Percentiles rank a stretch among this genome's conserved stretches.
Conservation (phyloP, 2,329 filamentous ascomycete genomes). For the Phoma sp. region DNA sequence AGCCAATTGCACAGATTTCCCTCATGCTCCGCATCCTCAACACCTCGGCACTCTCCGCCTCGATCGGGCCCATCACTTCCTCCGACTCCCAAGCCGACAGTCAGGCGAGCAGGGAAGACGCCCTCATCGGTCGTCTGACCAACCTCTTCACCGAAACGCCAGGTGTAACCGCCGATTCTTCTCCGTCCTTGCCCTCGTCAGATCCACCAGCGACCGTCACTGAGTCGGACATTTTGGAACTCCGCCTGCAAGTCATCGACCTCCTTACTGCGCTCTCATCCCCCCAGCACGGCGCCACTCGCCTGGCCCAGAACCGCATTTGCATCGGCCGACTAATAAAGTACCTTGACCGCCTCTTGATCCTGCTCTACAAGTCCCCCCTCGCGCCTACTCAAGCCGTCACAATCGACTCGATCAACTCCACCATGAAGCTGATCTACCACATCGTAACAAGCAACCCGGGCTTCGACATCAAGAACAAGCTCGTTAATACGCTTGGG, state of each 20-base stretch:
- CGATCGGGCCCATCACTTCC: slow-evolving; percentile 68
- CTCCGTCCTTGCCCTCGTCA: slow-evolving; percentile 17
- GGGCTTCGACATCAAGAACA: slow-evolving; percentile 70
- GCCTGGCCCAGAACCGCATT: slow-evolving; percentile 71
- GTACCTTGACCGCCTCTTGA: slow-evolving; percentile 75
- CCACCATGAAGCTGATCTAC: slow-evolving; percentile 66
- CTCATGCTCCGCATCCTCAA: slow-evolving; percentile 70
- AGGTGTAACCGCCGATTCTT: slow-evolving; percentile 11
- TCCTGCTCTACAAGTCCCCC: slow-evolving; percentile 58
- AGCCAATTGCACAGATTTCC: slow-evolving; percentile 67
- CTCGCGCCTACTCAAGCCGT: slow-evolving; percentile 45
- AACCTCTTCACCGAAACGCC: slow-evolving; percentile 66
- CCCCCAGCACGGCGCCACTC: slow-evolving; percentile 64
- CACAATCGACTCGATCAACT: slow-evolving; percentile 62
- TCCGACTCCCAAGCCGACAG: slow-evolving; percentile 51
- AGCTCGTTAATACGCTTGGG: slow-evolving; percentile 72
- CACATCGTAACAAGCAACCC: slow-evolving; percentile 67
- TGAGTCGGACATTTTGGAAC: slow-evolving; percentile 51
- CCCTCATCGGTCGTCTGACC: slow-evolving; percentile 68
- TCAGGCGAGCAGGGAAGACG: slow-evolving; percentile 49
- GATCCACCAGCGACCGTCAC: not conserved
- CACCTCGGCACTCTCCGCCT: slow-evolving; percentile 68
- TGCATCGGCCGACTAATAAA: slow-evolving; percentile 77
- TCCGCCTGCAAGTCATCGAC: slow-evolving; percentile 54
- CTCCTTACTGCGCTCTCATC: slow-evolving; percentile 65